Evolutionary conservation across 352 stramenopile genomes (phyloP).

Genomic region (Pythium apleroticum): DNA sequence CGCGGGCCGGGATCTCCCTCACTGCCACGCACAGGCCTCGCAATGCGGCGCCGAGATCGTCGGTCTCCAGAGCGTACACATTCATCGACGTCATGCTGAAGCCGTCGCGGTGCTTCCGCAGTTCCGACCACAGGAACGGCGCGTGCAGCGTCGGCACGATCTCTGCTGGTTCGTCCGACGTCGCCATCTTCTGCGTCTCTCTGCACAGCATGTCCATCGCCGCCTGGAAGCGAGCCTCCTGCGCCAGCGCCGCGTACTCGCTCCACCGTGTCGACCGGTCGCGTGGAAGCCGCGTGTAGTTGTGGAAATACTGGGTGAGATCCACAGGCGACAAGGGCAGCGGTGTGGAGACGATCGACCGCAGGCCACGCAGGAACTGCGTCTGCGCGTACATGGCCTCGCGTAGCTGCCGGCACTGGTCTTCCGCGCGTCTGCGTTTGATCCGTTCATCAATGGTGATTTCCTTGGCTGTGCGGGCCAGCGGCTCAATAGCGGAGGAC

Average conservation of each 20-base stretch:
- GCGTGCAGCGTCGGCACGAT: neutral
- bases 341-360: neutral
- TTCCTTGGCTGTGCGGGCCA: neutral
- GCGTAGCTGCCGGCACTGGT: slow-evolving; percentile 9
- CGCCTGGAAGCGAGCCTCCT: no score
- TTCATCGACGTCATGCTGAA: slow-evolving; percentile 21
- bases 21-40: slow-evolving; percentile 27
- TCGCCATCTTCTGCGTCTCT: neutral
- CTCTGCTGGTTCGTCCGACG: neutral
- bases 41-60: slow-evolving; percentile 21
- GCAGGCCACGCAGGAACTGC: slow-evolving; percentile 1
- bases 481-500: neutral
- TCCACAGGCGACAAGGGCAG: neutral
- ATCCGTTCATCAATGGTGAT: neutral
- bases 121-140: neutral
- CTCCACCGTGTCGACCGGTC: neutral
- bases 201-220: slow-evolving; percentile 1
- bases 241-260: no score
- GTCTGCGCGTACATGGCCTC: slow-evolving; percentile 9
- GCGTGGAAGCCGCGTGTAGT: neutral
- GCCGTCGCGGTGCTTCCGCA: neutral
- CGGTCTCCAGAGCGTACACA: slow-evolving; percentile 39
- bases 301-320: neutral
- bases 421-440: slow-evolving; percentile 11
- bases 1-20: slow-evolving; percentile 23